These are phyloP conservation scores for Datisca glomerata DNA, from an alignment of 306 rosid species.

Conservation along the genomic window DNA sequence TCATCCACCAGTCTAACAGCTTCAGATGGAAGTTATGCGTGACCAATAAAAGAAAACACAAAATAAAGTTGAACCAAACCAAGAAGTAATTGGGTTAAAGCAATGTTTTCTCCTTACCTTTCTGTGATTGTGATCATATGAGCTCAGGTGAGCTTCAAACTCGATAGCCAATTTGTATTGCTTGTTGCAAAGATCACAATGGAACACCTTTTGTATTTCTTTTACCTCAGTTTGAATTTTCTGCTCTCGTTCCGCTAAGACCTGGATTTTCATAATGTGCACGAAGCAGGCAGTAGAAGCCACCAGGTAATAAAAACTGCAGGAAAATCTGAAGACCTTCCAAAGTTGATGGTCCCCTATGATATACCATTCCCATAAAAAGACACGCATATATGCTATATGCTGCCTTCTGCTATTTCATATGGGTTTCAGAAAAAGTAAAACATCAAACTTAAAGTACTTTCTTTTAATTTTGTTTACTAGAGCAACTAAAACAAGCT, in stretches of 20 bases:
- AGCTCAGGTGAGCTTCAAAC: slow-evolving; percentile 89
- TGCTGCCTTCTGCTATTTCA: slow-evolving; percentile 93
- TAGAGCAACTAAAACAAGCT: slow-evolving; percentile 15
- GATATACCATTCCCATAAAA: slow-evolving; percentile 83
- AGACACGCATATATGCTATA: slow-evolving; percentile 85
- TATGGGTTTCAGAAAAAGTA: slow-evolving; percentile 74
- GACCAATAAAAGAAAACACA: not conserved
- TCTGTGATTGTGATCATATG: slow-evolving; percentile 92
- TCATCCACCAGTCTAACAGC: slow-evolving; percentile 10
- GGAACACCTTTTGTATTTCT: slow-evolving; percentile 89
- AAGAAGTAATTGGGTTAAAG: slow-evolving; percentile 9
- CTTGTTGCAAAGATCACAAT: slow-evolving; percentile 95
- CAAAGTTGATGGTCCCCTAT: slow-evolving; percentile 90
- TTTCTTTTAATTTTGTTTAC: slow-evolving; percentile 28
- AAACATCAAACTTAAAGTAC: slow-evolving; percentile 62
- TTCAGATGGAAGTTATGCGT: slow-evolving; percentile 1
- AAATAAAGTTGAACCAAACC: not conserved
- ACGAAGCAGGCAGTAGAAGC: slow-evolving; percentile 99
- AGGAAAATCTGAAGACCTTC: slow-evolving; percentile 99
- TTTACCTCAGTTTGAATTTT: slow-evolving; percentile 92
- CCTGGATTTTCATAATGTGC: slow-evolving; percentile 99
- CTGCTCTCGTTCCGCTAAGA: slow-evolving; percentile 94
- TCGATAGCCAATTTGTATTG: slow-evolving; percentile 96
- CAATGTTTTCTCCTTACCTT: slow-evolving; percentile 35
- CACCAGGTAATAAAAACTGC: slow-evolving; percentile 99